Conservation (phyloP, 2,329 filamentous ascomycete genomes). For the Pseudogymnoascus sp. region DNA sequence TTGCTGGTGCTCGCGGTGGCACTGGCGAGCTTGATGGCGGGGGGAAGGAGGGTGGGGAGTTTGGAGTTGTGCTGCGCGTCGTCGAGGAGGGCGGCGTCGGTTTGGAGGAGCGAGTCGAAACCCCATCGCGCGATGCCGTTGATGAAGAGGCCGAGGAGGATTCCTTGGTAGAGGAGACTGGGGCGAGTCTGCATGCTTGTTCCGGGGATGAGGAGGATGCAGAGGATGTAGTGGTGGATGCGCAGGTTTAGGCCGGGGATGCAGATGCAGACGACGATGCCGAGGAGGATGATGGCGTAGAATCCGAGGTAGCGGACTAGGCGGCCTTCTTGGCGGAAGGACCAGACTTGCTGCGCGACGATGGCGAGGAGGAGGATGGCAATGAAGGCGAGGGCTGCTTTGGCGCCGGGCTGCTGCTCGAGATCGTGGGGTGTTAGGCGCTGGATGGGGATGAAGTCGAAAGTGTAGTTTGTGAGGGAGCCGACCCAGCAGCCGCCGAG, state of each 20-base stretch:
- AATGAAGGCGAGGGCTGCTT: conserved; percentile 71
- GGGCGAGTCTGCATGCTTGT: conserved; percentile 84
- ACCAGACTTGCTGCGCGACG: conserved; percentile 69
- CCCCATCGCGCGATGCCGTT: conserved; percentile 93
- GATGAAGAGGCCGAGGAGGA: conserved; percentile 84
- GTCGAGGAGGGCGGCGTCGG: conserved; percentile 62
- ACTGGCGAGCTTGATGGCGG: conserved; percentile 38
- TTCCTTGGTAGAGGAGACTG: conserved; percentile 77
- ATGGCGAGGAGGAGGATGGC: conserved; percentile 62
- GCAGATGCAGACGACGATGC: conserved; percentile 61
- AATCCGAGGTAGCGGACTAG: conserved; percentile 70
- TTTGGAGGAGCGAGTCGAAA: conserved; percentile 83
- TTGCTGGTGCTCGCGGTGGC: conserved; percentile 26
- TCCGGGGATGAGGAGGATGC: conserved; percentile 75
- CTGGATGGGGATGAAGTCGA: conserved; percentile 87
- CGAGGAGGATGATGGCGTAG: conserved; percentile 59
- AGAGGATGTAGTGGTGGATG: conserved; percentile 92
- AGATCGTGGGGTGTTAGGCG: conserved; percentile 88
- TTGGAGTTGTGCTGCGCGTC: conserved; percentile 55
- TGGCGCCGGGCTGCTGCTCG: conserved; percentile 78
- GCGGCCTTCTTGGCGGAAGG: conserved; percentile 76
- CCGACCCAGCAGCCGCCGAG: conserved; percentile 87
- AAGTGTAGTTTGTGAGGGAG: conserved; percentile 87
- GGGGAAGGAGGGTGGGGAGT: conserved; percentile 46
- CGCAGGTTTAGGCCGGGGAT: conserved; percentile 73